Conservation (phyloP, 768 basidiomycete species). For the Coprinopsis cinerea region DNA sequence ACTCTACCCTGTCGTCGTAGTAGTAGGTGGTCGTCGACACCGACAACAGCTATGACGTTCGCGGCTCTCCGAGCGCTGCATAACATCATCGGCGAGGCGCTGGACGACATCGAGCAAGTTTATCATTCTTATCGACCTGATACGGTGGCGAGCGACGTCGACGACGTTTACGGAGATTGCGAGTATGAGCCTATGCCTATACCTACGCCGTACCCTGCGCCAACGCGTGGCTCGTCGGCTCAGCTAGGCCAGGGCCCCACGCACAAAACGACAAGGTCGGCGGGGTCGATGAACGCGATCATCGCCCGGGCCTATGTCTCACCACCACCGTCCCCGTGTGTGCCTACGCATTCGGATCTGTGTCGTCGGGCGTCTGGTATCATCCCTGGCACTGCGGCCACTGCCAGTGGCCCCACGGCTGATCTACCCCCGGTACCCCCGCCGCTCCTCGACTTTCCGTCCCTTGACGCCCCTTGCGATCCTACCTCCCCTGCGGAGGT, state of each 20-base stretch:
- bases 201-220: no score
- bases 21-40: constrained; percentile 6
- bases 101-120: constrained; percentile 61
- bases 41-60: constrained; percentile 43
- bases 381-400: no score
- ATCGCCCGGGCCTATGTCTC: constrained; percentile 26
- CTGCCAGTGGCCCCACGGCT: no score
- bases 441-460: constrained; percentile 47
- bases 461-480: constrained; percentile 43
- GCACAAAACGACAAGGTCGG: not conserved
- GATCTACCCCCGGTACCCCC: constrained; percentile 3
- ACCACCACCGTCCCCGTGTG: constrained; percentile 28
- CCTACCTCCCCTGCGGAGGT: constrained; percentile 43
- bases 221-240: not conserved
- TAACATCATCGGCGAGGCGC: constrained; percentile 58
- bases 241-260: not conserved
- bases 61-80: constrained; percentile 58
- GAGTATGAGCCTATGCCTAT: constrained; percentile 11
- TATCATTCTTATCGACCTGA: constrained; percentile 31
- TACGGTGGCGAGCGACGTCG: constrained; percentile 4
- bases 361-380: no score
- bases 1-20: not conserved
- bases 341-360: constrained; percentile 12
- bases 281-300: constrained; percentile 7
- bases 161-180: constrained; percentile 12